Conservation (phyloP, 345 rosid genomes). For the Populus euphratica region DNA sequence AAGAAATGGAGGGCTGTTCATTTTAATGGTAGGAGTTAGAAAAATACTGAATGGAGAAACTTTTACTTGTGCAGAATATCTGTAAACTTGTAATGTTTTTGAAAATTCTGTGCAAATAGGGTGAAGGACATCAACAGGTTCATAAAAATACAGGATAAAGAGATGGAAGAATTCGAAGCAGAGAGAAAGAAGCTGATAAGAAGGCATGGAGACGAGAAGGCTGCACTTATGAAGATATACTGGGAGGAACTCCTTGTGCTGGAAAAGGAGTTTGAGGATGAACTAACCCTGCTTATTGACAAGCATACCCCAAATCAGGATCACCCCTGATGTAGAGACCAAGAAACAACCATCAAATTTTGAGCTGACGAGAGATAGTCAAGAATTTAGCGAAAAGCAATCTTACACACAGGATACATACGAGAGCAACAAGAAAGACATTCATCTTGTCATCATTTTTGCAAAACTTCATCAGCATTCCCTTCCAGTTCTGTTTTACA, state of each 20-base stretch:
- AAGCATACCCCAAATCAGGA: conserved; percentile 1
- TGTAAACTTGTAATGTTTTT: neutral
- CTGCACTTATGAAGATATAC: conserved; percentile 1
- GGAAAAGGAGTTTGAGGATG: conserved; percentile 10
- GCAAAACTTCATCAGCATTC: no score
- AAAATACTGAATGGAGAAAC: neutral
- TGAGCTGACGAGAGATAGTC: neutral
- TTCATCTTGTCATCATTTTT: neutral
- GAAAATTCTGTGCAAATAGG: conserved; percentile 6
- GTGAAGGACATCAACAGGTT: neutral
- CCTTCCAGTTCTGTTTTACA: no score
- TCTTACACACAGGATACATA: neutral
- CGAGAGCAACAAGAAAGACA: neutral
- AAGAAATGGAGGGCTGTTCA: neutral
- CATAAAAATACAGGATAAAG: neutral
- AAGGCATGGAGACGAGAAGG: neutral
- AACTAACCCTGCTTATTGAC: neutral
- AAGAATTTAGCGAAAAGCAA: neutral
- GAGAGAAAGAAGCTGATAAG: conserved; percentile 7
- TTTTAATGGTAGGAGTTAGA: neutral
- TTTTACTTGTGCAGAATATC: no score
- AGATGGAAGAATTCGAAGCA: conserved; percentile 12
- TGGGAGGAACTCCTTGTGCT: conserved; percentile 11
- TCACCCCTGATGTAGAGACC: neutral
- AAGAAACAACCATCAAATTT: neutral